Percentiles rank a stretch among this genome's conserved stretches.
phyloP scores from a whole-genome alignment of 1,139 yeast species.

The Pichia sp. region DNA sequence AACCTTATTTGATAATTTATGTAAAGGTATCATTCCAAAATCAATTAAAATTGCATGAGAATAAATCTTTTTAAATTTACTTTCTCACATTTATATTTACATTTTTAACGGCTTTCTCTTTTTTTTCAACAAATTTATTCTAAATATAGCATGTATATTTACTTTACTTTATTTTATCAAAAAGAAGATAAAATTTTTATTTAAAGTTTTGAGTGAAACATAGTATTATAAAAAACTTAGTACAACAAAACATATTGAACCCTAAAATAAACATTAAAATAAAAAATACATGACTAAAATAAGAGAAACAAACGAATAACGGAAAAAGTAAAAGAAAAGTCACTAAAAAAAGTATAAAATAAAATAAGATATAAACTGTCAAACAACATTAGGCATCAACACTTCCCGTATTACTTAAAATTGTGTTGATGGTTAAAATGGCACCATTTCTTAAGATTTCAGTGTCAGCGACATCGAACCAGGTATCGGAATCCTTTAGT shows the following conservation, averaged over 20 bases:
- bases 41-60: slow-evolving; percentile 16
- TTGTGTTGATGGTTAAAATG: slow-evolving; percentile 42
- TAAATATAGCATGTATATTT: background rate
- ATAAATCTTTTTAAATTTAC: background rate
- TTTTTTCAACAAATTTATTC: background rate
- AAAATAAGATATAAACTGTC: background rate
- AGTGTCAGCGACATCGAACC: slow-evolving; percentile 38
- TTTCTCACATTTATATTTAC: background rate
- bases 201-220: no score
- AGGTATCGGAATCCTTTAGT: slow-evolving; percentile 30
- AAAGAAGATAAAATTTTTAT: background rate
- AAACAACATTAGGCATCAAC: slow-evolving; percentile 28
- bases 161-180: background rate
- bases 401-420: slow-evolving; percentile 32
- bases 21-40: slow-evolving; percentile 27
- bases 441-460: slow-evolving; percentile 55
- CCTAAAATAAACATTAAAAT: background rate
- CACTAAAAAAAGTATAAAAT: background rate
- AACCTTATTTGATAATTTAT: slow-evolving; percentile 55
- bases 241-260: background rate
- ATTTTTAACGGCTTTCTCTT: background rate
- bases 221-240: no score
- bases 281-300: background rate
- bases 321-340: background rate
- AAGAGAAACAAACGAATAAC: background rate